Percentiles rank a stretch among this genome's conserved stretches.
Conservation (phyloP, 805 yeast genomes). For the Cyberlindnera maclurae region DNA sequence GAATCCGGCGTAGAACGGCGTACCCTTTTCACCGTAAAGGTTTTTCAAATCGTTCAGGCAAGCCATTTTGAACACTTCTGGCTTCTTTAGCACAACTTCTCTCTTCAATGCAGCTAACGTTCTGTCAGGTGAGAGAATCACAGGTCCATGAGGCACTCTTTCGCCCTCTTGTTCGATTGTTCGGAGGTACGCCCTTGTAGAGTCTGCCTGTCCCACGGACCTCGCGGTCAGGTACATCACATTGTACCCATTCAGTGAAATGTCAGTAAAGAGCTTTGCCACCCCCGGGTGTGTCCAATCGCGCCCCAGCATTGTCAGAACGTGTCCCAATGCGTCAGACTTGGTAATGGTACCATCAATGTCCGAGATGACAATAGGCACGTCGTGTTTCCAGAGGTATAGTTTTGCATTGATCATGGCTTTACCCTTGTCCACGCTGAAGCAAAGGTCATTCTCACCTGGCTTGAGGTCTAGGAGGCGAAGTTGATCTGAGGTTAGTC, state of each 20-base stretch:
- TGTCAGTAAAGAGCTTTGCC: constrained; percentile 85
- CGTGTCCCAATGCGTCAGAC: constrained; percentile 96
- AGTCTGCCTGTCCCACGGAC: constrained; percentile 91
- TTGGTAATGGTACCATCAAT: constrained; percentile 97
- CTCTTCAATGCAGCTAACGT: constrained; percentile 92
- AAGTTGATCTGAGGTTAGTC: constrained; percentile 88
- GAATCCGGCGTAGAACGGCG: constrained; percentile 96
- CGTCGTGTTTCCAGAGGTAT: constrained; percentile 74
- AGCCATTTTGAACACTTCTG: constrained; percentile 98
- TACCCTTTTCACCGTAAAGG: constrained; percentile 50
- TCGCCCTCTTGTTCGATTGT: constrained; percentile 74
- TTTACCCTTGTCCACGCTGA: constrained; percentile 76
- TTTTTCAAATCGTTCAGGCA: constrained; percentile 81
- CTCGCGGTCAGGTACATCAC: constrained; percentile 91
- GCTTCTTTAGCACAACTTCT: constrained; percentile 89
- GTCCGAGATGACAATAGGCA: constrained; percentile 92
- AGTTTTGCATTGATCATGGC: constrained; percentile 69
- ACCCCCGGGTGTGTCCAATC: constrained; percentile 99
- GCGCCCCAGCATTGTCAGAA: constrained; percentile 83
- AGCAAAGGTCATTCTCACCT: constrained; percentile 75
- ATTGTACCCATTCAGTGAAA: constrained; percentile 80
- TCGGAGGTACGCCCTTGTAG: constrained; percentile 75
- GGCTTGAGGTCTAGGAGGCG: constrained; percentile 61
- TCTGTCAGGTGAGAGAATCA: constrained; percentile 89
- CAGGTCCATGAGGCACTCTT: constrained; percentile 83